phyloP scores from a whole-genome alignment of 2,329 filamentous ascomycete species.

The Fusarium pininemorale region DNA sequence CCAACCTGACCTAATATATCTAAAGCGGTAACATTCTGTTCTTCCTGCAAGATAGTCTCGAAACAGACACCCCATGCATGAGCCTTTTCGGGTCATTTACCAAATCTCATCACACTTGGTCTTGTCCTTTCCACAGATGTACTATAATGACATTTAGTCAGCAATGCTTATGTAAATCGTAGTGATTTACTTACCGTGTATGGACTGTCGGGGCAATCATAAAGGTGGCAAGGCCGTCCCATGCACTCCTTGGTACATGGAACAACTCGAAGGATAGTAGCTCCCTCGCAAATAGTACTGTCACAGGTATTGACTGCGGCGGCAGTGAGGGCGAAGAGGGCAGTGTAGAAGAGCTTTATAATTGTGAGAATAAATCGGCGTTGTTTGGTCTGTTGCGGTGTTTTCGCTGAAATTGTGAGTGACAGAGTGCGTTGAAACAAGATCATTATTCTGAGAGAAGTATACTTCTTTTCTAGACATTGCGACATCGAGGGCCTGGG shows the following conservation, averaged over 20 bases:
- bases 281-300: neutral
- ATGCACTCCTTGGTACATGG: constrained; percentile 1
- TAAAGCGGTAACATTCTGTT: neutral
- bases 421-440: neutral
- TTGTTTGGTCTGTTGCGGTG: rapidly evolving
- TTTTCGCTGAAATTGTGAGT: neutral
- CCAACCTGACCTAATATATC: too few species aligned
- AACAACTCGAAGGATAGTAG: neutral
- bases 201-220: neutral
- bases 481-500: rapidly evolving
- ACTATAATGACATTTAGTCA: neutral
- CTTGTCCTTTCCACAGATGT: constrained; percentile 13
- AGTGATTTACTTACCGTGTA: neutral
- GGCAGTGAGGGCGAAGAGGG: neutral
- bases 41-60: rapidly evolving
- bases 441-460: rapidly evolving
- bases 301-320: neutral
- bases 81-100: neutral
- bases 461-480: neutral
- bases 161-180: rapidly evolving
- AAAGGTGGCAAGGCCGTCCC: neutral
- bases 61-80: neutral
- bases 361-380: neutral
- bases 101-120: constrained; percentile 2
- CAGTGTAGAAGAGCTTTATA: neutral